Evolutionary conservation across 1,139 yeast species (phyloP).

Genomic region (Kodamaea anthophila): DNA sequence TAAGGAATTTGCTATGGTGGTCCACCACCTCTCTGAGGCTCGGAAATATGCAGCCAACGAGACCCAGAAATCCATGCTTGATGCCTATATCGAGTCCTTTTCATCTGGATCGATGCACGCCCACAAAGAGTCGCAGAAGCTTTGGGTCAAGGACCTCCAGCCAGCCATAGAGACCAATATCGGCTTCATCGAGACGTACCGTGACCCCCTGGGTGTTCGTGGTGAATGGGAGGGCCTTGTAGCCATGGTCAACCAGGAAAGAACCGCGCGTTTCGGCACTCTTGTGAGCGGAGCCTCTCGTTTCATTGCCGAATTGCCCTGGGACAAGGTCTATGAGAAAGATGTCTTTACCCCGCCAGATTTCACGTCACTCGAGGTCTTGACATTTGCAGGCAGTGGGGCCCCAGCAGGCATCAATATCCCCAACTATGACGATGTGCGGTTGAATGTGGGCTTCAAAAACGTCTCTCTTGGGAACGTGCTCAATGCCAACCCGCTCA

Average conservation of each 20-base stretch:
- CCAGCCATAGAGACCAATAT: conserved; percentile 82
- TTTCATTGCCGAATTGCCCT: conserved; percentile 65
- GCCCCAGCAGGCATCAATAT: conserved; percentile 90
- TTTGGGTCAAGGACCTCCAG: conserved; percentile 83
- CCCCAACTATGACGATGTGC: conserved; percentile 86
- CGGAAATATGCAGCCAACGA: conserved; percentile 63
- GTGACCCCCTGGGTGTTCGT: conserved; percentile 87
- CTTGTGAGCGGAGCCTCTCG: conserved; percentile 62
- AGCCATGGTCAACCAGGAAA: conserved; percentile 85
- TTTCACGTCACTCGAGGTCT: conserved; percentile 81
- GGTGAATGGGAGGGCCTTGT: conserved; percentile 95
- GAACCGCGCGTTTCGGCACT: conserved; percentile 71
- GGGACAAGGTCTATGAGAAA: conserved; percentile 72
- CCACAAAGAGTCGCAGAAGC: conserved; percentile 76
- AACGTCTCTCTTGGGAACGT: conserved; percentile 87
- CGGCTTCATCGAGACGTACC: conserved; percentile 86
- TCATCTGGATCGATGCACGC: conserved; percentile 79
- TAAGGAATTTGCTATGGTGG: conserved; percentile 56
- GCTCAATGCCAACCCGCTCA: conserved; percentile 57
- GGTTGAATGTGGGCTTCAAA: conserved; percentile 78
- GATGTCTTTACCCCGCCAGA: conserved; percentile 88
- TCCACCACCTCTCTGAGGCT: conserved; percentile 51
- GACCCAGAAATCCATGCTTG: conserved; percentile 60
- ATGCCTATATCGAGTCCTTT: conserved; percentile 63
- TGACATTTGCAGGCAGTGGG: conserved; percentile 86